Percentiles rank a stretch among this genome's conserved stretches.
These are phyloP conservation scores for Ligustrum vulgare DNA, from an alignment of 257 asterid species.

Conservation along the genomic window DNA sequence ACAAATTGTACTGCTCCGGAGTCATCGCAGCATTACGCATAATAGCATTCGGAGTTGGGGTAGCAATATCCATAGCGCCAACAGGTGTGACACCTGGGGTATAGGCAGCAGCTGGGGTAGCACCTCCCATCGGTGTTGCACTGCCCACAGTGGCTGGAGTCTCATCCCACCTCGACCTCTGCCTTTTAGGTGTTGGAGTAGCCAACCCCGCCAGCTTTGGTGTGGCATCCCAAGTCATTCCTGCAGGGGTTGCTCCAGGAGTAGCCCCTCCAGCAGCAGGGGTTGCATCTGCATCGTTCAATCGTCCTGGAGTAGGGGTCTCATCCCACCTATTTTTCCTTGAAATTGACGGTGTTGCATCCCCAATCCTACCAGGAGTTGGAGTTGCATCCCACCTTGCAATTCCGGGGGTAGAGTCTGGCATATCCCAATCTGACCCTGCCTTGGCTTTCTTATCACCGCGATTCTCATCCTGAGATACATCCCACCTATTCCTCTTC, in stretches of 20 bases:
- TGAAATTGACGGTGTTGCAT: constrained; percentile 77
- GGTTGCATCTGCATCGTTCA: constrained; percentile 81
- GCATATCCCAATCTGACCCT: constrained; percentile 91
- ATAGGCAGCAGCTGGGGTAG: constrained; percentile 81
- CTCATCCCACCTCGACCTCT: constrained; percentile 98
- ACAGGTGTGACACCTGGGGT: constrained; percentile 87
- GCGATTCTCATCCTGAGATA: constrained; percentile 68
- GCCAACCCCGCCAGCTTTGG: constrained; percentile 76
- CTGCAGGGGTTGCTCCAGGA: constrained; percentile 91
- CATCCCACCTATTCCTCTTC: constrained; percentile 96
- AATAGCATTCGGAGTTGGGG: constrained; percentile 81
- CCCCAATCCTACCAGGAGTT: constrained; percentile 88
- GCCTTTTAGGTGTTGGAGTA: constrained; percentile 90
- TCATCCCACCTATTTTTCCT: constrained; percentile 92
- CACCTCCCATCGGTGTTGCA: constrained; percentile 76
- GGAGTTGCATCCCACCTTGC: constrained; percentile 99
- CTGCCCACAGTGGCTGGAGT: constrained; percentile 96
- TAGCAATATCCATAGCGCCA: constrained; percentile 77
- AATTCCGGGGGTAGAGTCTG: constrained; percentile 81
- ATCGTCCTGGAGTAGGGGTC: constrained; percentile 92
- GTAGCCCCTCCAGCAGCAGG: constrained; percentile 82
- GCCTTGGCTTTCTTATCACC: constrained; percentile 60
- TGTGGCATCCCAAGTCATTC: constrained; percentile 95
- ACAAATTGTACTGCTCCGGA: constrained; percentile 80
- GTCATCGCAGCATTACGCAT: constrained; percentile 82